Evolutionary conservation across 179 eudicot species (phyloP), one percentile per base, ranked within the genome.

Genomic region (Silene noctiflora): DNA sequence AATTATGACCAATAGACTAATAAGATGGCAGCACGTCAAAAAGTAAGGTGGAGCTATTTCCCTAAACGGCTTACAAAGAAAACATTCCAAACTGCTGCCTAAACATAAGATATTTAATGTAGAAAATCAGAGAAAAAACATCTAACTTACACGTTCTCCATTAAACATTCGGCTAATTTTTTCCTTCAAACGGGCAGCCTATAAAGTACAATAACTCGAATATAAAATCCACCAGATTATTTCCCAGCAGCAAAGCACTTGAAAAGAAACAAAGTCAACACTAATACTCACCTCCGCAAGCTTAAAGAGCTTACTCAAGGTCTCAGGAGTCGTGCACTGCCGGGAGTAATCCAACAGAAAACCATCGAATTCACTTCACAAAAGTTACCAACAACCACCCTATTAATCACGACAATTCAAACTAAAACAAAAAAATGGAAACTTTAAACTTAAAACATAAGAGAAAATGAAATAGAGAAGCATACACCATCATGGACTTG

Each of bases 401-500:
- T 44, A 44, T 44, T 44, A 44, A 44, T 44, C 3, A 44, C 16
- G 66, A 76, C 21, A 63, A 64, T 10, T 10, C 61, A 11, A 67
- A 11, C 8, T 20, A 46, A 24, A 74, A 20, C 33, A 63, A 63
- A 6, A 24, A 12, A 33, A 5, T 24, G 3, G 42, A 17, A 55
- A 56, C 42, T 61, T 19, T 14, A 1, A 10, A 33, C 17, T 10
- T 19, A 4, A 9, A n/a, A 39, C 35, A 68, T n/a, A 31, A 9
- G 55, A 44, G 7, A 27, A 51, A 20, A 71, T 66, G 13, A 69
- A 12, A 13, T 2, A 16, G 51, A 77, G 48, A 71, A 83, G 53
- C 99, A 70, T 96, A 96, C 99, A 86, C 84, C 88, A 88, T 88
- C 98, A 94, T 90, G 44, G 98, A 89, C 82, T 89, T 86, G 93